Base-by-base conservation (phyloP, 2,329 filamentous ascomycete genomes). In the Aspergillus sp. region DNA sequence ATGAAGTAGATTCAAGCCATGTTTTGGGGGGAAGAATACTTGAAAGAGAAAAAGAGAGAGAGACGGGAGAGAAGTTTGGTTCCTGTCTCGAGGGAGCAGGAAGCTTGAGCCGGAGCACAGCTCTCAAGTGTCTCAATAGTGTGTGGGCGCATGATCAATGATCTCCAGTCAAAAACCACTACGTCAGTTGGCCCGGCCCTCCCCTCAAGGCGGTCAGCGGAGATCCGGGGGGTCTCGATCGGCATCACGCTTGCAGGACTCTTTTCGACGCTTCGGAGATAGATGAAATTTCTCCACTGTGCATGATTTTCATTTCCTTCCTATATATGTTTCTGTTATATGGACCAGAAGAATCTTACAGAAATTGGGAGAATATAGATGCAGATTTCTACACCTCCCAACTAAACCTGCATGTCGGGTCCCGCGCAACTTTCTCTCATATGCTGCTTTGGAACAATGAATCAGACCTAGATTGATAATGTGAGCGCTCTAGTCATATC, bases 151-250 rank as follows among this genome's bases (percentile, higher is more conserved):
- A 50, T 50, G 47, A 32, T 50, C 47, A 36, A 36, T 27, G 47
- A 10, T 11, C 47, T 8, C 8, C 11, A 49, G 21, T 15, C 39
- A 50, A 30, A 27, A 32, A 23, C 38, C 30, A 53, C 47, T 32
- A 27, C 56, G 39, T 55, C 57, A 38, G 41, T 44, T 19, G 42
- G 52, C 32, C 32, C 32, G 32, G 32, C 32, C 32, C 32, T 36
- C 51, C 47, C 47, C 54, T 55, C n/a, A 61, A 50, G 59, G 59
- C 59, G 59, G 59, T 61, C 59, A 61, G 54, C 21, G 32, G 11
- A 59, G 49, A 54, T 61, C 57, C 54, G 54, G 59, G 59, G 59
- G 59, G 59, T 25, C 36, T 38, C n/a, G 30, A 36, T 36, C 32
- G 32, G 32, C 32, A 36, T 36, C 32, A 36, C 32, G 32, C 11